A percentile compares a stretch with the other conserved stretches of the same genome.
phyloP scores from a whole-genome alignment of 768 basidiomycete genomes.

The Boletus tomentosulus region DNA sequence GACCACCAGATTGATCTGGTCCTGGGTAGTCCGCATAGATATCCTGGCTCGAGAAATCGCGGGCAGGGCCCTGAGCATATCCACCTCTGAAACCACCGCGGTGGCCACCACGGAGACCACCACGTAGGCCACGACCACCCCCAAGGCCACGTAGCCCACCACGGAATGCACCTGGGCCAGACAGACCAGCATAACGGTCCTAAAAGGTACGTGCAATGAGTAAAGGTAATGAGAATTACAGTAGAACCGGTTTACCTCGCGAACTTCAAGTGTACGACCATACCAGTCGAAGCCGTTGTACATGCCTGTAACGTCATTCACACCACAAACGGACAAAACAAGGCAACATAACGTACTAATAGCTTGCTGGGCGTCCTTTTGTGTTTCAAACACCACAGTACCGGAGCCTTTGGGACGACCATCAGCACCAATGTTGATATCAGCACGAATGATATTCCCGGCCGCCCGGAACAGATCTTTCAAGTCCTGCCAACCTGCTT shows the following conservation, averaged over 20 bases:
- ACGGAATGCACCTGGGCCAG: conserved; percentile 55
- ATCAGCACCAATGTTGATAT: conserved; percentile 91
- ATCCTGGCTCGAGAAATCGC: conserved; percentile 83
- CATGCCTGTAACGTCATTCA: conserved; percentile 56
- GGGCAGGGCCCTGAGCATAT: conserved; percentile 47
- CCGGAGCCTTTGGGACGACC: conserved; percentile 95
- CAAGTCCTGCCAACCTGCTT: conserved; percentile 98
- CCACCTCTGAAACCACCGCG: conserved; percentile 57
- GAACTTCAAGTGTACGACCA: conserved; percentile 90
- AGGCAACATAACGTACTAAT: conserved; percentile 60
- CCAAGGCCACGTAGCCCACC: conserved; percentile 57
- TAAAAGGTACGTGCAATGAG: conserved; percentile 24
- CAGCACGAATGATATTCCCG: conserved; percentile 92
- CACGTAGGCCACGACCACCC: conserved; percentile 33
- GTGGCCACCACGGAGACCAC: conserved; percentile 35
- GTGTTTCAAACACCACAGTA: conserved; percentile 92
- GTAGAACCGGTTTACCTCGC: conserved; percentile 57
- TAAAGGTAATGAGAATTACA: not conserved
- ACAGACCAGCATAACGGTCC: conserved; percentile 87
- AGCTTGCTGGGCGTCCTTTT: conserved; percentile 87
- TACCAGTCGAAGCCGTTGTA: conserved; percentile 99
- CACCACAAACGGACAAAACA: not conserved
- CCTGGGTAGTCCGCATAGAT: conserved; percentile 92
- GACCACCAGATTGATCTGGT: conserved; percentile 59
- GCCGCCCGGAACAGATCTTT: conserved; percentile 96